Base-by-base conservation (phyloP, 169 alveolate genomes). In the Plasmodium vivax region DNA sequence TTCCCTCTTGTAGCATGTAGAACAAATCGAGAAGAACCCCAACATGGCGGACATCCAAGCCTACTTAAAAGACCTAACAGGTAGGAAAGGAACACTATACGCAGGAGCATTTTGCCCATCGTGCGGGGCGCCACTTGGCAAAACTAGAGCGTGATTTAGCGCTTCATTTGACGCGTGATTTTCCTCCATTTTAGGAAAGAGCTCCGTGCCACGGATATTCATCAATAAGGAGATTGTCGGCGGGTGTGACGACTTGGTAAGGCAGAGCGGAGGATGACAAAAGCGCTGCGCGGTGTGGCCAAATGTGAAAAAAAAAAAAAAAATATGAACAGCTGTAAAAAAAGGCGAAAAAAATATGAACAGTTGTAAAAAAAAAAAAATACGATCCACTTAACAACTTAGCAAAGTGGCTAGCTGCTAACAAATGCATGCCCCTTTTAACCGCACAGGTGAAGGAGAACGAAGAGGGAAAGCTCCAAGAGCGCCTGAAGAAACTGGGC, bases 171-270 rank as follows among this genome's bases (percentile, higher is more conserved):
- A 41, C 2, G 51, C 36, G 14, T 27, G n/a, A 38, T 80, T 19
- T 45, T 84, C 54, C 16, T 32, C 75, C 75, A 8, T 45, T 84
- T 43, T 7, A 85, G 93, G 93, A 74, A 85, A 85, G 80, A 85
- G 93, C 58, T 68, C 84, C 41, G 93, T 85, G 36, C 93, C 93
- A 30, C 79, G 93, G 80, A 85, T 85, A 73, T 85, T 85, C 41
- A 85, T 85, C n/a, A 85, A 85, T 77, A 85, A 85, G 79, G 85
- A 85, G 14, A 5, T 74, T 85, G 93, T 85, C n/a, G 93, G 93
- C 0, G 93, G 93, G 79, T 85, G 93, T 85, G 93, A 85, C 79
- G 93, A 85, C 82, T 85, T 85, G 79, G 93, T 85, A 85, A 85
- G 75, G 8, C 75, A 82, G 23, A 82, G 41, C 5, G 38, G 41